Evolutionary conservation across 2,329 filamentous ascomycete genomes (phyloP), one percentile per base, ranked within the genome.

Genomic region (Pseudogymnoascus sp.): DNA sequence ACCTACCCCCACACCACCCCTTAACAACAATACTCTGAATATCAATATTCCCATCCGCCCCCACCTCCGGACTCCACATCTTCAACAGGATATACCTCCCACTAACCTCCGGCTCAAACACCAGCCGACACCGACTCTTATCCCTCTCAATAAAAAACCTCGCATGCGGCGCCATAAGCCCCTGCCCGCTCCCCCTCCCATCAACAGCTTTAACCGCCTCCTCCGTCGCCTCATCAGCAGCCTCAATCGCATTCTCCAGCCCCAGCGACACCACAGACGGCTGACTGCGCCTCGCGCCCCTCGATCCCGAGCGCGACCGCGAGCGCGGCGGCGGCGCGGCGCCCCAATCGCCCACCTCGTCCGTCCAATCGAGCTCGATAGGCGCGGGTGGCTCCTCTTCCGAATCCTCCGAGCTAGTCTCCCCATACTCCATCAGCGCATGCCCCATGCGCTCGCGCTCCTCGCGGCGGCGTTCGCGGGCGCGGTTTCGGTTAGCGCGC

Each of bases 51-150:
- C 79, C 79, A 4, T 73, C 70, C 3, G 84, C 81, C 59, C 87
- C 85, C 25, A 85, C 83, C 64, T 85, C 84, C 1, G 89, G 89
- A 70, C 88, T 92, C 90, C 91, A 97, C 74, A 97, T 85, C 79
- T 97, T 97, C 67, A 97, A 79, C 44, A 97, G 76, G 61, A 97
- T 89, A 73, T 89, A 96, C 63, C 90, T 84, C 4, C 90, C 90
- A 10, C 90, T 91, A 65, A 95, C 84, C 0, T 89, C 88, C 63
- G 91, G 89, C 69, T 93, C 85, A 69, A 97, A 97, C 64, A 85
- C 88, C 70, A 97, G 89, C 12, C 88, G 92, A 69, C 95, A 93
- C 75, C 89, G 91, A 77, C 86, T 91, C 78, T 91, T 93, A 69
- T 89, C 84, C 73, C 87, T 85, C 70, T 89, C 87, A 63, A 97